These are phyloP conservation scores for Plantago lanceolata DNA, from an alignment of 305 asterid genomes.

Conservation along the genomic window DNA sequence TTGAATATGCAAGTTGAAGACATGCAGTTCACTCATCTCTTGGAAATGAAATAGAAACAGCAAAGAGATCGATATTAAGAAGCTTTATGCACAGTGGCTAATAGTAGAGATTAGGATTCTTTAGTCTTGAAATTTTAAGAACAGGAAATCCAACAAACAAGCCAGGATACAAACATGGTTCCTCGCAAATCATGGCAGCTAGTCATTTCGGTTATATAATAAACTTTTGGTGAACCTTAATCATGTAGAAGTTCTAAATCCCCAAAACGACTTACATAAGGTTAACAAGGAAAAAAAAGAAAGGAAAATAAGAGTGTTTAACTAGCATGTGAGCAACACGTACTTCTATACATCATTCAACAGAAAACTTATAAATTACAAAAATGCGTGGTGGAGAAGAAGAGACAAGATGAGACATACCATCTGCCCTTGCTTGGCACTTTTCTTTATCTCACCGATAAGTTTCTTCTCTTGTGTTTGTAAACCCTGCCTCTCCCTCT, in stretches of 20 bases:
- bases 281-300: too few relatives aligned
- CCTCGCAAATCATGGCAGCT: too few relatives aligned
- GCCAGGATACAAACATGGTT: too few relatives aligned
- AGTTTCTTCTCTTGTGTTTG: slow-evolving; percentile 95
- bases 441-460: slow-evolving; percentile 86
- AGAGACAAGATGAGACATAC: slow-evolving; percentile 31
- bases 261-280: too few relatives aligned
- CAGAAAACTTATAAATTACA: neutral
- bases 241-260: too few relatives aligned
- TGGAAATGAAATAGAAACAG: too few relatives aligned
- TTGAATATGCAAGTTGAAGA: neutral
- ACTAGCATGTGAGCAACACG: neutral
- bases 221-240: too few relatives aligned
- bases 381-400: slow-evolving; percentile 6
- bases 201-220: too few relatives aligned
- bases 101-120: slow-evolving; percentile 12
- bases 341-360: neutral
- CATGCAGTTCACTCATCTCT: too few relatives aligned
- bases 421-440: slow-evolving; percentile 99
- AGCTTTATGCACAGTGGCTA: neutral
- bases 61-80: neutral
- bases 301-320: too few relatives aligned
- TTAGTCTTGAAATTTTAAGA: neutral
- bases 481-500: slow-evolving; percentile 92
- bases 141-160: neutral